These are phyloP conservation scores for Sordariomycetes sp. DNA, from an alignment of 2,329 filamentous ascomycete species.

Conservation along the genomic window DNA sequence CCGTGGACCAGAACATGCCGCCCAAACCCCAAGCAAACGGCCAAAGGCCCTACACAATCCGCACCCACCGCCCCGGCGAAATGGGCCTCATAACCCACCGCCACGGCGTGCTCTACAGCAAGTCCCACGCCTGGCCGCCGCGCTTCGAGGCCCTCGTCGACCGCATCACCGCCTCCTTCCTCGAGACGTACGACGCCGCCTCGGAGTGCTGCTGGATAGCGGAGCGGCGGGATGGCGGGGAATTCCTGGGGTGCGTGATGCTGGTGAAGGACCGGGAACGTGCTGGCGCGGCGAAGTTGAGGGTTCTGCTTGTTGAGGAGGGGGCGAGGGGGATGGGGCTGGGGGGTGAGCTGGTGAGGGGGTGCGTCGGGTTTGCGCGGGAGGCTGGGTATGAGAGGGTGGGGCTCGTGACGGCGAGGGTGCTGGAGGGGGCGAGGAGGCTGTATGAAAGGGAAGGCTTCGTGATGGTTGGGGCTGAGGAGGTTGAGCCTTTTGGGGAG, in stretches of 20 bases:
- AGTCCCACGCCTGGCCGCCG: constrained; percentile 9
- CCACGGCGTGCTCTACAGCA: constrained; percentile 11
- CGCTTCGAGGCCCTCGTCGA: constrained; percentile 11
- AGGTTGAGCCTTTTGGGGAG: constrained; percentile 1
- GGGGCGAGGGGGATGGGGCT: constrained; percentile 10
- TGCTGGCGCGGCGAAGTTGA: constrained; percentile 10
- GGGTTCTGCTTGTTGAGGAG: constrained; percentile 12
- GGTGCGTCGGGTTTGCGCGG: constrained; percentile 10
- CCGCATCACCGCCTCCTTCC: constrained; percentile 12
- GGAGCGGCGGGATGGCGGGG: constrained; percentile 7
- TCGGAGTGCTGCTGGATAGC: constrained; percentile 16
- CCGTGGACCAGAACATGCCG: no score
- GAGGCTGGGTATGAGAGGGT: constrained; percentile 9
- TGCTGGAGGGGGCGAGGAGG: constrained; percentile 8
- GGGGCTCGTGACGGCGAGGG: constrained; percentile 9
- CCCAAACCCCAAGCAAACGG: background rate
- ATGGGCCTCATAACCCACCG: constrained; percentile 13
- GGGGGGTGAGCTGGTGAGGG: constrained; percentile 7
- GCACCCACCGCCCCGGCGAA: constrained; percentile 10
- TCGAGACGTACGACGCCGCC: constrained; percentile 10
- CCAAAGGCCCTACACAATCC: constrained; percentile 1
- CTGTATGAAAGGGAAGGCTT: constrained; percentile 11
- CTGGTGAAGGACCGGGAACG: constrained; percentile 9
- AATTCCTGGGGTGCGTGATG: constrained; percentile 14
- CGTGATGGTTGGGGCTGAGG: background rate